Percentiles rank a stretch among this genome's conserved stretches.
These are phyloP conservation scores for Linaria vulgaris DNA, from an alignment of 257 asterid species.

Conservation along the genomic window DNA sequence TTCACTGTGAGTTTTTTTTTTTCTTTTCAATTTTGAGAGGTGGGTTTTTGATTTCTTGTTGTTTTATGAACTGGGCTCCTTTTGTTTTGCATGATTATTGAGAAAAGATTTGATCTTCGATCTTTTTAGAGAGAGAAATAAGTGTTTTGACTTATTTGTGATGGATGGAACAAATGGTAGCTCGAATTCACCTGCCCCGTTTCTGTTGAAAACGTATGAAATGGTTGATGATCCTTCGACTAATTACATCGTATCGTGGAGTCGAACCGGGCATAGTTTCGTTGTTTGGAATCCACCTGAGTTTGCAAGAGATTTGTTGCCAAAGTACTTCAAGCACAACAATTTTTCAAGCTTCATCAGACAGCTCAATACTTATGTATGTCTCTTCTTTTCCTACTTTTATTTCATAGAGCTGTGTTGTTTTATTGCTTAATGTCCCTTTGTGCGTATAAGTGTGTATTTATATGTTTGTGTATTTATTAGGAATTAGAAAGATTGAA, in stretches of 20 bases:
- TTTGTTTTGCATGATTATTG: constrained; percentile 7
- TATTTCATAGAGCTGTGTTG: constrained; percentile 17
- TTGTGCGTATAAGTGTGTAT: background rate
- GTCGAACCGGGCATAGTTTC: constrained; percentile 55
- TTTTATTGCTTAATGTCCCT: background rate
- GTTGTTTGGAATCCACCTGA: constrained; percentile 93
- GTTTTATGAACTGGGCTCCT: background rate
- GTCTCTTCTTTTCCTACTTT: constrained; percentile 22
- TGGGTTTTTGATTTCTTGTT: background rate
- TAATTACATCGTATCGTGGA: constrained; percentile 76
- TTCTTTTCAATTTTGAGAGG: background rate
- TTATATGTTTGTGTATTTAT: background rate
- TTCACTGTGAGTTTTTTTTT: background rate
- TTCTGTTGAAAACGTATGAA: constrained; percentile 84
- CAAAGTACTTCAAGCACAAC: constrained; percentile 85
- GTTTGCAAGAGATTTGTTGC: constrained; percentile 80
- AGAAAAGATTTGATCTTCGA: too few relatives aligned
- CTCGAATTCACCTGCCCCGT: constrained; percentile 78
- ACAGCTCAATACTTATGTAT: constrained; percentile 91
- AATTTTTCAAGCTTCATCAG: constrained; percentile 93
- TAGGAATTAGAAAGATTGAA: background rate
- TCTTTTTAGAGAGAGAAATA: background rate
- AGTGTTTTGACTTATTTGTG: constrained; percentile 1
- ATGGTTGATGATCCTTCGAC: constrained; percentile 75
- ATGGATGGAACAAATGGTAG: constrained; percentile 70